Base-by-base conservation (phyloP, 768 basidiomycete genomes). In the Trametes cingulata region DNA sequence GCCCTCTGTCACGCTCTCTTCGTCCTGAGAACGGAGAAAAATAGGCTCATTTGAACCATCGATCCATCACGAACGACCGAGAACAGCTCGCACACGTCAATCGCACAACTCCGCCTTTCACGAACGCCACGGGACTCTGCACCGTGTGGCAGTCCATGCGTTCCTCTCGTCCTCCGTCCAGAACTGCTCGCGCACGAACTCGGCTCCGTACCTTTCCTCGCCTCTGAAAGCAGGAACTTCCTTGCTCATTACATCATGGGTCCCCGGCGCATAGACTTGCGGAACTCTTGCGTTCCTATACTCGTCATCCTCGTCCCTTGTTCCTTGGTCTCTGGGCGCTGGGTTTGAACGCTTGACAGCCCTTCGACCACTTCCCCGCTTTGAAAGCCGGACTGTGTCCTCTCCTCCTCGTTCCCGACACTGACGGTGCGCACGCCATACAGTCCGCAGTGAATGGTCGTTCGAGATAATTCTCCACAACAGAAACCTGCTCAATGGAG, bases 31-130 rank as follows among this genome's bases (percentile, higher is more conserved):
- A 8, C 47, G 56, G 47, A 4, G 22, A 49, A 48, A 56, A 25
- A 39, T 57, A 57, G 56, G 47, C 56, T 27, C 49, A 57, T 57
- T 29, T 15, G 39, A 37, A 22, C 20, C 40, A 20, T 42, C 27
- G 36, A 37, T 9, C 20, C 40, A 33, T 42, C 27, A 24, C 12
- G 35, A 49, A 40, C 24, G 13, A 7, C n/a, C 17, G 14, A 39
- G n/a, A 20, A 22, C 10, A 13, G 37, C 50, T 37, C 35, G 6
- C 10, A 15, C 25, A 6, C 40, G 7, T 24, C 33, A 10, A 33
- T 25, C 8, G 45, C 36, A 19, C 46, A 24, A 15, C 25, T n/a
- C 47, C 22, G 27, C 20, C 47, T 27, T 37, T 39, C n/a, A 6
- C 20, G 39, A 57, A 49, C 9, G n/a, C 13, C 17, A 8, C 47